phyloP scores from a whole-genome alignment of 163 green algal genomes.

The Chloromonas sp. region DNA sequence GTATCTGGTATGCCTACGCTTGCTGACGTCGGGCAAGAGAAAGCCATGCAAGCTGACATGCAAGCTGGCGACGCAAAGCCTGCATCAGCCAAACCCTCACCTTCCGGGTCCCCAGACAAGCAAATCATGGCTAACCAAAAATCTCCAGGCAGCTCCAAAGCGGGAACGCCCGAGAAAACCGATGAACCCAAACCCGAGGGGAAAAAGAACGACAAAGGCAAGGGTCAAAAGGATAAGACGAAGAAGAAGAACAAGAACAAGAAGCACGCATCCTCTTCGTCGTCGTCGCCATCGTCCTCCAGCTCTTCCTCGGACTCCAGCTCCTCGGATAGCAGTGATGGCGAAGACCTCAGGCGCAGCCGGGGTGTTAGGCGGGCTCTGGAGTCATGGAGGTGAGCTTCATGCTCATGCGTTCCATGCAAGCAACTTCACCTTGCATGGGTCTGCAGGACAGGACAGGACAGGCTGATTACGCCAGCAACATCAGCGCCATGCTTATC shows the following conservation, averaged over 20 bases:
- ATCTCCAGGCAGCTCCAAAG: not conserved
- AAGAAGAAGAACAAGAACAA: slow-evolving; percentile 4
- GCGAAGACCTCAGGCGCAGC: not conserved
- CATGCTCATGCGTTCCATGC: not conserved
- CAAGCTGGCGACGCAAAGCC: not conserved
- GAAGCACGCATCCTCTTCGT: not conserved
- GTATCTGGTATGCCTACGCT: not conserved
- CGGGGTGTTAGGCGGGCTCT: slow-evolving; percentile 1
- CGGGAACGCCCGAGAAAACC: not conserved
- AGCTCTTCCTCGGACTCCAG: not conserved
- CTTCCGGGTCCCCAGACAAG: too few relatives aligned
- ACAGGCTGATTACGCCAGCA: too few relatives aligned
- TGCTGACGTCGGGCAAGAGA: not conserved
- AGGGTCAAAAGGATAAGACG: not conserved
- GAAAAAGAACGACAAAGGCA: not conserved
- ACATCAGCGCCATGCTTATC: too few relatives aligned
- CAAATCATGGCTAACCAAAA: too few relatives aligned
- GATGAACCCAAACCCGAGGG: not conserved
- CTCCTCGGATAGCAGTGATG: not conserved
- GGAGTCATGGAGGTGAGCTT: slow-evolving; percentile 10
- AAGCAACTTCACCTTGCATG: not conserved
- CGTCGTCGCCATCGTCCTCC: not conserved
- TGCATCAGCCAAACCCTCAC: too few relatives aligned
- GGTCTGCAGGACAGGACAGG: not conserved
- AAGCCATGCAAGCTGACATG: not conserved